Base-by-base conservation (phyloP, 192 early-diverging fungal genomes). In the Coemansia sp. region DNA sequence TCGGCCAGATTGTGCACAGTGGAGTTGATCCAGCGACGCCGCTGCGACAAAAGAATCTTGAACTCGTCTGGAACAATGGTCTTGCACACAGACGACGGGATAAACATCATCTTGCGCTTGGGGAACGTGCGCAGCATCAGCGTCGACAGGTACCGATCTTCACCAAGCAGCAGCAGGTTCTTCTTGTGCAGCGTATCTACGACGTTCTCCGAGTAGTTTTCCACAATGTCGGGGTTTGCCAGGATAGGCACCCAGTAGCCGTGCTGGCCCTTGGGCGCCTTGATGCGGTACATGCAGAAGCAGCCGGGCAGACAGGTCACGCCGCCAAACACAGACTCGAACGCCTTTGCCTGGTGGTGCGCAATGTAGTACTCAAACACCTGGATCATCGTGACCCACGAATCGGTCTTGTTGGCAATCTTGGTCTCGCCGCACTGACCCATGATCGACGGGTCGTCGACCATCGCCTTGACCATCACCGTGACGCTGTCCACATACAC, bases 21-120 rank as follows among this genome's bases (percentile, higher is more conserved):
- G 16, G 94, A 96, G 80, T 96, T 96, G 82, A 96, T 96, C 94
- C 94, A 96, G 32, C 94, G 86, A n/a, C 93, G 88, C 3, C 92
- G 87, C 75, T 94, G 93, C 45, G 90, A 93, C 40, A 93, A 75
- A 38, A 94, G 70, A 14, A 95, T 89, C 54, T 80, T 85, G 85
- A 96, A 96, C 28, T 88, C 85, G 62, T 91, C 90, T 14, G 94
- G 94, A 31, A 95, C 94, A 34, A 94, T 87, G 12, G 94, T 95
- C 73, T 95, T 92, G 82, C 94, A 96, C 56, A 94, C 89, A 0
- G 96, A 93, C 54, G 90, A 89, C 12, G 96, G 94, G 7, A 94
- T 87, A 87, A 96, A 98, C 72, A 97, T 87, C 90, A 94, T 93
- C 73, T 94, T 90, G 57, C 96, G 92, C 67, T 94, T 92, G 40